Evolutionary conservation across 805 yeast species (phyloP), one percentile per base, ranked within the genome.

Genomic region (Lipomyces mesembrius): DNA sequence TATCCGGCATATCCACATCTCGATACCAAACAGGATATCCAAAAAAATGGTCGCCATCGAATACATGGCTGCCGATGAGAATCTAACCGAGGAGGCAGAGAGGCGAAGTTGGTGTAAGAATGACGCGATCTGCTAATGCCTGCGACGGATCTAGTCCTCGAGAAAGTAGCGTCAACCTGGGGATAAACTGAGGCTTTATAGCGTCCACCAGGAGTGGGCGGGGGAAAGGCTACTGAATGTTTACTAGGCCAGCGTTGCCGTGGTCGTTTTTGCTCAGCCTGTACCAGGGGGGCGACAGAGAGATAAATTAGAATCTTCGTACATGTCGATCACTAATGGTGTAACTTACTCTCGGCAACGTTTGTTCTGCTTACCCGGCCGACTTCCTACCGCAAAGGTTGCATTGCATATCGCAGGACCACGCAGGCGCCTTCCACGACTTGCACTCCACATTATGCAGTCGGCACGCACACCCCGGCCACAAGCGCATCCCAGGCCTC

Each of bases 1-100:
- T 11, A 57, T 52, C 34, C 67, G 56, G 20, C 61, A 35, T 63
- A 64, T 60, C 63, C 67, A 64, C 29, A 57, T 35, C 54, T 64
- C 67, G 49, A 64, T 59, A 32, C 12, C 46, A 1, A 53, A 57
- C n/a, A 64, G 52, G 9, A 53, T 7, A 3, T 39, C 61, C 55
- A 14, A 29, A 39, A 51, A 39, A 49, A 35, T 55, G 63, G 35
- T 57, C 37, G 56, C 60, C 27, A 49, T 46, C 49, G 59, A 43
- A 17, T 12, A 2, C 49, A 43, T 43, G 22, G 9, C 22, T 17
- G 49, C 49, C 9, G 49, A 43, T 43, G 20, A n/a, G 49, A 43
- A 43, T 6, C 49, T 43, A n/a, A 43, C 49, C 49, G 8, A 43
- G 14, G 9, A 14, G 11, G 9, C 49, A 2, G 49, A 43, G 2